Base-by-base conservation (phyloP, 208 protist species). In the Leishmania turanica region DNA sequence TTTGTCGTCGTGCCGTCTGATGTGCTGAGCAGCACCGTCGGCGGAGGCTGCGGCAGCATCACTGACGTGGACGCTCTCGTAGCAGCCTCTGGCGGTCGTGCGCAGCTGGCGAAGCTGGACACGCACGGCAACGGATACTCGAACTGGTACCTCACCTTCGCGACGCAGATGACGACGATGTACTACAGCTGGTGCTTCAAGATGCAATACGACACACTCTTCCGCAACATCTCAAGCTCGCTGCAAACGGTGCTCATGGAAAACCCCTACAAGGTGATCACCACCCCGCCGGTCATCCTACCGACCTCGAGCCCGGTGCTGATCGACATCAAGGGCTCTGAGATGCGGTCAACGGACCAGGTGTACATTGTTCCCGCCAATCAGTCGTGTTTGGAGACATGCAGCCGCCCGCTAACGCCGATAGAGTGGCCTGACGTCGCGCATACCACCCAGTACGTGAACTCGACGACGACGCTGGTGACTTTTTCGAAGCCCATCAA, bases 321-420 rank as follows among this genome's bases (percentile, higher is more conserved):
- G n/a, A 87, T 97, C 65, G 80, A 56, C 64, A 90, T 97, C 42
- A 79, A 60, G 34, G 95, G 95, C 79, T 87, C 66, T 1, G 86
- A 73, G 6, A 80, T 97, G 66, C 24, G 75, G 27, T 27, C 84
- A 53, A 81, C 78, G 4, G 95, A 97, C 81, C 62, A 88, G 31
- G 88, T 92, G 2, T 96, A 92, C 84, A 74, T 96, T 34, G 93
- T 96, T 24, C 65, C 78, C 40, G 77, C 70, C 34, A 77, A 64
- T 19, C 62, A 90, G 78, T 84, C 79, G n/a, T 97, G 95, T 81
- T 85, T 80, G 6, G 93, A 97, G 83, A 93, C 87, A 66, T 97
- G 95, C 87, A 76, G 89, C 79, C 75, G 73, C 15, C 76, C 86
- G 0, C 66, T 96, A n/a, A 89, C 80, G 5, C 95, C 93, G 40